A percentile compares a stretch with the other conserved stretches of the same genome.
Conservation (phyloP, 2,329 filamentous ascomycete genomes). For the Curvularia spicifera region DNA sequence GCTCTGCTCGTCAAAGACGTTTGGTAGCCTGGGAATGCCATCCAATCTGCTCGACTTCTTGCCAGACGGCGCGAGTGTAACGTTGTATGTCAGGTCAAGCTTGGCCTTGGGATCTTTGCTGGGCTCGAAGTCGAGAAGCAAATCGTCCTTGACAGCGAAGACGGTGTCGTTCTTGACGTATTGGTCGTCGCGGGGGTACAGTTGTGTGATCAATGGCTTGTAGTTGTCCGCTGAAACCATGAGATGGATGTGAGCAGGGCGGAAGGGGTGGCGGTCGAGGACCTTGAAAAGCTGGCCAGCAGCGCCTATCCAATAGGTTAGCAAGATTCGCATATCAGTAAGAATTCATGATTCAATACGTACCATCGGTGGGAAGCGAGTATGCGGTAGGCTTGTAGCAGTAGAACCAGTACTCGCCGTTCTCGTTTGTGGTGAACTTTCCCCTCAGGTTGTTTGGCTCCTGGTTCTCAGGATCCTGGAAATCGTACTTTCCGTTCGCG, state of each 20-base stretch:
- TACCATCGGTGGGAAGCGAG: conserved; percentile 69
- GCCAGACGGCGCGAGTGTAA: conserved; percentile 58
- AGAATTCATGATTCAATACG: conserved; percentile 8
- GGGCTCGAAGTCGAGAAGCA: conserved; percentile 64
- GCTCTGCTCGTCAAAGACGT: conserved; percentile 33
- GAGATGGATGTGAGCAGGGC: conserved; percentile 67
- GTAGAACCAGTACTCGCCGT: conserved; percentile 76
- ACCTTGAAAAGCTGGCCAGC: conserved; percentile 60
- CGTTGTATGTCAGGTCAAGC: conserved; percentile 68
- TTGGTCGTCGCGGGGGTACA: conserved; percentile 65
- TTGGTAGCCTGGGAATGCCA: conserved; percentile 42
- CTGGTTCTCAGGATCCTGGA: conserved; percentile 76
- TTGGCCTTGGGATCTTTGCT: conserved; percentile 59
- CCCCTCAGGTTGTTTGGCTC: conserved; percentile 75
- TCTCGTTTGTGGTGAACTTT: conserved; percentile 73
- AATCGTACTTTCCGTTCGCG: conserved; percentile 77
- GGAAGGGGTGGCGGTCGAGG: conserved; percentile 65
- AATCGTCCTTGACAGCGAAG: conserved; percentile 67
- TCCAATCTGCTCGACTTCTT: conserved; percentile 41
- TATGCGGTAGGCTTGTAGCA: conserved; percentile 77
- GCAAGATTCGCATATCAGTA: neutral
- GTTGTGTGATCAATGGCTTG: conserved; percentile 63
- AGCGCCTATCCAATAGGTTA: conserved; percentile 47
- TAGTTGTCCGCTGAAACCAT: conserved; percentile 63
- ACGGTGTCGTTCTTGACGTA: conserved; percentile 65